phyloP scores from a whole-genome alignment of 169 alveolate genomes.

The Plasmodium fragile region DNA sequence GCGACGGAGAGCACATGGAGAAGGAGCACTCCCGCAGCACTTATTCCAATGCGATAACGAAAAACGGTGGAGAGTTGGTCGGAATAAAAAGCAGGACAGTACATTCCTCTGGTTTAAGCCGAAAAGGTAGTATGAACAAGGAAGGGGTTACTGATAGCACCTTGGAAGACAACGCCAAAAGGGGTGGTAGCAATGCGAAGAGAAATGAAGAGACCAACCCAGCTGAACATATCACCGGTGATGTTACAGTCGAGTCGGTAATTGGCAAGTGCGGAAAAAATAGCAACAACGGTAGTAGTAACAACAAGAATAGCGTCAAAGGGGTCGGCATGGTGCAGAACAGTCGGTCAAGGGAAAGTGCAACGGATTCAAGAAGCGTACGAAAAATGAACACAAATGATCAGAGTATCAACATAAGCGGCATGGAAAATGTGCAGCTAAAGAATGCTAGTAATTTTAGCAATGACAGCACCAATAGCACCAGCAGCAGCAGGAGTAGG shows the following conservation, averaged over 20 bases:
- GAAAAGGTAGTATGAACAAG: background rate
- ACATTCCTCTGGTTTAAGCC: background rate
- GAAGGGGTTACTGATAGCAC: background rate
- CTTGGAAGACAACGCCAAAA: background rate
- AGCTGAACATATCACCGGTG: background rate
- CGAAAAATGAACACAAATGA: background rate
- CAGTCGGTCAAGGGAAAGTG: background rate
- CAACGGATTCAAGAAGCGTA: background rate
- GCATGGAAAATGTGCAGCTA: background rate
- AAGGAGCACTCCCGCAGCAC: background rate
- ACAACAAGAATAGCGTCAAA: background rate
- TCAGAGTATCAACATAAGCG: background rate
- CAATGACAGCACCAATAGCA: slow-evolving; percentile 6
- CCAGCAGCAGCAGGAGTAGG: background rate
- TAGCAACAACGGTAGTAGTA: slow-evolving; percentile 4
- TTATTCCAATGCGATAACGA: background rate
- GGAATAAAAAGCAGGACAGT: background rate
- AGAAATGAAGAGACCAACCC: background rate
- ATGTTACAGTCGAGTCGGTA: background rate
- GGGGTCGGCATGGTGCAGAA: background rate
- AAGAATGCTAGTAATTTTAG: background rate
- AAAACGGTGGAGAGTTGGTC: background rate
- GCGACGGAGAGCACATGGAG: background rate
- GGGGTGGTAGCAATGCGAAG: background rate
- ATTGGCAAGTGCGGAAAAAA: background rate